Evolutionary conservation across 768 basidiomycete species (phyloP), one percentile per base, ranked within the genome.

Genomic region (Boletus huronensis): DNA sequence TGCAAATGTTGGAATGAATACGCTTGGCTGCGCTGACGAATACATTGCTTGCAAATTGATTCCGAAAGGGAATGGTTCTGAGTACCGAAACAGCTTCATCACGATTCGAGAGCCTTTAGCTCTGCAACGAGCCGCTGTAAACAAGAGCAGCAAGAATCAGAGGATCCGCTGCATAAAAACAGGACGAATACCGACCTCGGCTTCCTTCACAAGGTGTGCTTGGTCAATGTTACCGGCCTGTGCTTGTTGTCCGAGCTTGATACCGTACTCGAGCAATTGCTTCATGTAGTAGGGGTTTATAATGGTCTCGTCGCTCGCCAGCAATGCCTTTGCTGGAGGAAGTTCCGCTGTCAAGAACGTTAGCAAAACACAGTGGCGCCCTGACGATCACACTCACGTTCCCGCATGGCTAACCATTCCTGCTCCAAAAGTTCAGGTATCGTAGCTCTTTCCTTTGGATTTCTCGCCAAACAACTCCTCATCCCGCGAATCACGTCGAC

Each of bases 371-470:
- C 4, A 1, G 11, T 3, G 2, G 16, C 21, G 11, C 21, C 13
- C 45, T 36, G 23, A 47, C 14, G 10, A 45, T 31, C n/a, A 17
- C 34, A 53, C 69, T 63, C 46, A 70, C 69, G 67, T 57, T 72
- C 63, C 39, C 70, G 78, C 79, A 83, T 80, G 11, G 79, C 77
- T 50, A 94, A 66, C 87, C 94, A 96, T 52, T 83, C 83, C 63
- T 94, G 84, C 46, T 83, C 81, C 62, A 98, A 68, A 64, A 99
- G 72, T 64, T 94, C 84, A 2, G 92, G 91, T 57, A 98, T 98
- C 6, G 90, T 87, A 60, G 87, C 83, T 26, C 96, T 76, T 60
- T 88, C 83, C 70, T 95, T 96, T 29, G 93, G 85, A 62, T 82
- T 79, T 57, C 92, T 82, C 49, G 75, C 74, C 60, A 98, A 71